A percentile compares a stretch with the other conserved stretches of the same genome.
These are phyloP conservation scores for Phellopilus nigrolimitatus DNA, from an alignment of 1,284 basidiomycete species.

Conservation along the genomic window DNA sequence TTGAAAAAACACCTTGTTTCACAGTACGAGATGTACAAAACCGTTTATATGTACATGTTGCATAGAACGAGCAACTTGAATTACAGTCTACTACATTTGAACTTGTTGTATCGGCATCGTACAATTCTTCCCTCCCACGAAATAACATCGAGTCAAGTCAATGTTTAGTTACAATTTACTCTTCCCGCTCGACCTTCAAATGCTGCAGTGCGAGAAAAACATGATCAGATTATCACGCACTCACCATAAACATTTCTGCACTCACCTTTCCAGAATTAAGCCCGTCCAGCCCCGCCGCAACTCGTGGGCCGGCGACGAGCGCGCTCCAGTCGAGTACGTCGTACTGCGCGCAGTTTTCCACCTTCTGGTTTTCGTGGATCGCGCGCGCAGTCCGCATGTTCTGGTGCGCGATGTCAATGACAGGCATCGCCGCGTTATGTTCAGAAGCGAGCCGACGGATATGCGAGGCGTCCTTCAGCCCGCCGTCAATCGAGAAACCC, in stretches of 20 bases:
- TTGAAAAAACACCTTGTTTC: too few species aligned
- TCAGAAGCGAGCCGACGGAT: constrained; percentile 57
- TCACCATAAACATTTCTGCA: not conserved
- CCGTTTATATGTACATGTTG: too few species aligned
- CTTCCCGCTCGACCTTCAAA: not conserved
- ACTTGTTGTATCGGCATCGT: too few species aligned
- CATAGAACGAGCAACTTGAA: too few species aligned
- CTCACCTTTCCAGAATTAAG: constrained; percentile 38
- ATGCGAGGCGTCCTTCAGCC: constrained; percentile 81
- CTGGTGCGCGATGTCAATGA: constrained; percentile 71
- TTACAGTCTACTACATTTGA: too few species aligned
- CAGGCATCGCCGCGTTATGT: constrained; percentile 76
- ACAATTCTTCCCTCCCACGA: too few species aligned
- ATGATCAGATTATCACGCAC: not conserved
- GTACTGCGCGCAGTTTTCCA: constrained; percentile 42
- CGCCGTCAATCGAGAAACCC: constrained; percentile 86
- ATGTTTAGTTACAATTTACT: not conserved
- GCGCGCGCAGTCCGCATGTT: constrained; percentile 78
- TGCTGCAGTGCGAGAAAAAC: not conserved
- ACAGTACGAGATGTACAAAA: too few species aligned
- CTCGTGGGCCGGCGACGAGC: constrained; percentile 61
- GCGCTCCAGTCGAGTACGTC: constrained; percentile 70
- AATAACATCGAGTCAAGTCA: too few species aligned
- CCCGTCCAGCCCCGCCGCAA: constrained; percentile 61
- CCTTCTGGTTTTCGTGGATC: constrained; percentile 45